Percentiles rank a stretch among this genome's conserved stretches.
These are phyloP conservation scores for Millerozyma miso DNA, from an alignment of 805 yeast genomes.

Conservation along the genomic window DNA sequence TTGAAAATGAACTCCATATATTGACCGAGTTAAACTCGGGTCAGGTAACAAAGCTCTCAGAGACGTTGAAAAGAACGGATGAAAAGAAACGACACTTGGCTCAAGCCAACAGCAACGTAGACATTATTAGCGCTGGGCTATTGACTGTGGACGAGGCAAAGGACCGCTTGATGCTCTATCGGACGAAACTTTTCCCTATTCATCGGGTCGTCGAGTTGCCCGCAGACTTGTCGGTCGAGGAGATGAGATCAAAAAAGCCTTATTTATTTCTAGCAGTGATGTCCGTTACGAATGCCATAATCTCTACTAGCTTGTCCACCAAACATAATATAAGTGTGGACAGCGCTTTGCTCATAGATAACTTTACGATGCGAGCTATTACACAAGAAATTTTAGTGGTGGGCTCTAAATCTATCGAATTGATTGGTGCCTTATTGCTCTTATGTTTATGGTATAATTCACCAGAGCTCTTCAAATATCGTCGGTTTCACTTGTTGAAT, in stretches of 20 bases:
- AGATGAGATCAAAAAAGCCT: conserved; percentile 51
- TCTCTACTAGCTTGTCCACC: conserved; percentile 13
- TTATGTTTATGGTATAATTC: conserved; percentile 78
- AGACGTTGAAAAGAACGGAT: conserved; percentile 42
- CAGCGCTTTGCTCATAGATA: conserved; percentile 46
- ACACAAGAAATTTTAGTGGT: conserved; percentile 58
- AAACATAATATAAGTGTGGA: conserved; percentile 27
- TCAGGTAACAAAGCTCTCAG: conserved; percentile 40
- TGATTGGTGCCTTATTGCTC: conserved; percentile 57
- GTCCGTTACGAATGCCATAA: conserved; percentile 51
- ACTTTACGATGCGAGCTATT: conserved; percentile 47
- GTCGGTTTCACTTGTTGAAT: conserved; percentile 70
- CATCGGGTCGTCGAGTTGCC: conserved; percentile 61
- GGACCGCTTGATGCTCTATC: conserved; percentile 48
- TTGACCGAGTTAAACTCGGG: conserved; percentile 29
- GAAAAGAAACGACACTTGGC: conserved; percentile 36
- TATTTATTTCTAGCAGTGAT: conserved; percentile 61
- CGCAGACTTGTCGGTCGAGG: conserved; percentile 38
- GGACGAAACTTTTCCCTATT: conserved; percentile 38
- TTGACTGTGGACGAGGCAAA: conserved; percentile 58
- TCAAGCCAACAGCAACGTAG: conserved; percentile 26
- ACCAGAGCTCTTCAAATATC: conserved; percentile 75
- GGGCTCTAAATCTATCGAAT: conserved; percentile 68
- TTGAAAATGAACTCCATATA: conserved; percentile 38
- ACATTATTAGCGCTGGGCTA: conserved; percentile 55